Base-by-base conservation (phyloP, 805 yeast species). In the Ogataea ganodermae region DNA sequence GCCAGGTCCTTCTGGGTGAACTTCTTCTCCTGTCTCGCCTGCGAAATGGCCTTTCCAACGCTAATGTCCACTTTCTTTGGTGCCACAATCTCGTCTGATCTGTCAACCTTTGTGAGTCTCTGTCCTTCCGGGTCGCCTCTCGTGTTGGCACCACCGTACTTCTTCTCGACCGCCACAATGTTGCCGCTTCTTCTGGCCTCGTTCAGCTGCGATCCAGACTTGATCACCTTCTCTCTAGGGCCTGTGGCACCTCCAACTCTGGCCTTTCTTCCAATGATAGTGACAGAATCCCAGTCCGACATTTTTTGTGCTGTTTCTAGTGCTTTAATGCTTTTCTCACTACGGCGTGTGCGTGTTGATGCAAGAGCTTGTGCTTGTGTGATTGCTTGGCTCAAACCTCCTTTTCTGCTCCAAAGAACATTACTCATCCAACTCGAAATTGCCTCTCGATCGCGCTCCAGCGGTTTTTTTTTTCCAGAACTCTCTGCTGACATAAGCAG, bases 1-100 rank as follows among this genome's bases (percentile, higher is more conserved):
- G 99, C 99, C 62, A 94, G 79, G 61, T 94, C 99, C 78, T 94
- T 94, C 71, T 94, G 99, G 8, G 97, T 85, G 66, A 91, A 67
- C 62, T 81, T 80, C 77, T 90, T 89, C 50, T 88, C 97, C 61
- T 82, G 84, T 74, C 99, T 84, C 30, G 86, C 96, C 66, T 83
- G 76, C 44, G 83, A 78, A 58, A 94, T 90, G 46, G 92, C 86
- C 66, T 85, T 87, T 56, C 98, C 99, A 24, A 94, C 98, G 49
- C 73, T 71, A 12, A 79, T 73, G 47, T 89, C 96, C 44, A 94
- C 71, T 72, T 91, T 94, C 72, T 91, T 86, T 49, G 96, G 96
- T 16, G 94, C 86, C 46, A 89, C 95, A 55, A 92, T 90, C 60
- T 91, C 97, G 61, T 90, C 95, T 42, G 89, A 84, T 68, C 96